Evolutionary conservation across 805 yeast genomes (phyloP).

Genomic region (Metschnikowia arizonensis): DNA sequence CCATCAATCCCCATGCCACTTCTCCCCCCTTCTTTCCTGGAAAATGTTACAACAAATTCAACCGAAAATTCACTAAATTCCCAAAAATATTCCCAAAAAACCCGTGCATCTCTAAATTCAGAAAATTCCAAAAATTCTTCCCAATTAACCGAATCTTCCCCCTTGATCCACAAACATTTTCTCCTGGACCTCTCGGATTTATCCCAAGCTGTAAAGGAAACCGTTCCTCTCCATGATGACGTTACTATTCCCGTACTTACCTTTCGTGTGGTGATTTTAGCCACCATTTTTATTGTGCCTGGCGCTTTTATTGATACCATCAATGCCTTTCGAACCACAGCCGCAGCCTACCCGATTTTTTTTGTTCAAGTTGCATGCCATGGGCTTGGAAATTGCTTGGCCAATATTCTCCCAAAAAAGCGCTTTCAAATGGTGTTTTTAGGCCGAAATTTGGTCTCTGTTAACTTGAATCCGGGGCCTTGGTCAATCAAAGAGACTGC

Average conservation of each 20-base stretch:
- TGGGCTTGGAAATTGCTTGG: conserved; percentile 46
- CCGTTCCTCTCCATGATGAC: conserved; percentile 38
- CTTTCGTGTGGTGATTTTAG: conserved; percentile 32
- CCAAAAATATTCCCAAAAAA: no score
- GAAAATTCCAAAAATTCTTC: no score
- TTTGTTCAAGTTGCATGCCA: conserved; percentile 50
- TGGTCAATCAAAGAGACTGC: conserved; percentile 55
- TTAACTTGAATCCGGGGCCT: conserved; percentile 48
- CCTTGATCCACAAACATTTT: not conserved
- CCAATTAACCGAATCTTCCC: conserved; percentile 3
- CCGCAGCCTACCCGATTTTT: conserved; percentile 49
- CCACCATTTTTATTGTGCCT: conserved; percentile 35
- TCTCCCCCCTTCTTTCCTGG: no score
- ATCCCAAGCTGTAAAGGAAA: conserved; percentile 32
- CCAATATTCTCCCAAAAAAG: conserved; percentile 36
- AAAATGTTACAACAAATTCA: no score
- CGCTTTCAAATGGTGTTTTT: conserved; percentile 18
- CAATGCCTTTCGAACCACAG: conserved; percentile 41
- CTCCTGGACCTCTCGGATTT: conserved; percentile 24
- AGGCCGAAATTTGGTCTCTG: conserved; percentile 9
- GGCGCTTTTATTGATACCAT: conserved; percentile 42
- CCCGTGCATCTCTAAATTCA: no score
- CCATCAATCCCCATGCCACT: no score
- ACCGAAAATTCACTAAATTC: no score
- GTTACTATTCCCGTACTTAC: conserved; percentile 37